Evolutionary conservation across 495 filamentous ascomycete genomes (phyloP).

Genomic region (Endocarpon pusillum): DNA sequence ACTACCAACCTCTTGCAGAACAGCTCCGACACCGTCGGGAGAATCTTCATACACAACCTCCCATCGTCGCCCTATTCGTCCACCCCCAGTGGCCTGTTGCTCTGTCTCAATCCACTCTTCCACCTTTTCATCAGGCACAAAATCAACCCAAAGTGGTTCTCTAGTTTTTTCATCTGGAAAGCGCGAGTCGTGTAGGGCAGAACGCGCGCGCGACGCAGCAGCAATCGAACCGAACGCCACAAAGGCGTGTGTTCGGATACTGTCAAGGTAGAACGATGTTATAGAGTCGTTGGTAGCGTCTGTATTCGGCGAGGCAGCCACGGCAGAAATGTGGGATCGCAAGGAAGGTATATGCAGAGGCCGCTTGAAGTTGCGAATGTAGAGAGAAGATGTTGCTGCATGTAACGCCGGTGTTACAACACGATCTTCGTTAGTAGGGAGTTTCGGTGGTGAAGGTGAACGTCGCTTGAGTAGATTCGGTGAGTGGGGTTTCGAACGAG

Average conservation of each 20-base stretch:
- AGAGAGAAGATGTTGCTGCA: constrained; percentile 68
- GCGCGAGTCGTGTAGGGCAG: constrained; percentile 53
- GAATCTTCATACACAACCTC: constrained; percentile 52
- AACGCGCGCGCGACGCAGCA: constrained; percentile 63
- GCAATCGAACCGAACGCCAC: constrained; percentile 47
- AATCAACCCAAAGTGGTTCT: constrained; percentile 78
- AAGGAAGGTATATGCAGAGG: constrained; percentile 53
- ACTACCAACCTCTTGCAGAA: constrained; percentile 30
- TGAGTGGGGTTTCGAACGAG: neutral
- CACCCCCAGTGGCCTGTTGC: constrained; percentile 26
- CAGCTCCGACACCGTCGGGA: constrained; percentile 37
- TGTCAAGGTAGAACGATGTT: constrained; percentile 58
- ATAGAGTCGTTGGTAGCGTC: constrained; percentile 36
- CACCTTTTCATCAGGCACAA: constrained; percentile 62
- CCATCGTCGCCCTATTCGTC: constrained; percentile 46
- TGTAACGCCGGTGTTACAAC: constrained; percentile 54
- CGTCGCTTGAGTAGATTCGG: too few relatives aligned
- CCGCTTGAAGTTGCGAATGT: constrained; percentile 83
- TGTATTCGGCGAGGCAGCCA: constrained; percentile 42
- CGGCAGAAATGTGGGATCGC: constrained; percentile 43
- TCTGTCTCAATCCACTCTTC: constrained; percentile 53
- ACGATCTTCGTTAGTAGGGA: constrained; percentile 18
- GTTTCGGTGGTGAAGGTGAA: constrained; percentile 8
- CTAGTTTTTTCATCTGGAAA: constrained; percentile 82
- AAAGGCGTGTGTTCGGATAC: constrained; percentile 77